phyloP scores from a whole-genome alignment of 345 rosid species.

The Mallotus nudiflorus region DNA sequence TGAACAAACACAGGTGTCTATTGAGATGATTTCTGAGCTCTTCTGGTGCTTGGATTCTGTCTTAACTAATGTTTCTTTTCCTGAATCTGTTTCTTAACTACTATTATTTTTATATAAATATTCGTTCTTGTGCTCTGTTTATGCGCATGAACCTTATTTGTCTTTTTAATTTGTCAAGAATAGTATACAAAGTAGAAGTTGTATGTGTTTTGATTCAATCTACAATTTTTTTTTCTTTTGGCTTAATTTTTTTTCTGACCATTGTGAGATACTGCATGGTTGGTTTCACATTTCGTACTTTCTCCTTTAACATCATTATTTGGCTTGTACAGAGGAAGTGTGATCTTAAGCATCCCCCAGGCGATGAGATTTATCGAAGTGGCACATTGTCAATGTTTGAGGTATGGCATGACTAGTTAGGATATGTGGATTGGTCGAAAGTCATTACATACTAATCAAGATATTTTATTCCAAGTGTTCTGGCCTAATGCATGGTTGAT shows the following conservation, averaged over 20 bases:
- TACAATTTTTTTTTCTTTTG: background rate
- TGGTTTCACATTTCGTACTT: background rate
- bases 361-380: constrained; percentile 96
- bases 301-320: background rate
- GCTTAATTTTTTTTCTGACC: background rate
- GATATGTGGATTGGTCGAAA: background rate
- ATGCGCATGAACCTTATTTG: background rate
- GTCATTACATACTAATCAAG: background rate
- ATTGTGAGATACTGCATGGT: background rate
- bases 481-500: background rate
- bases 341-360: constrained; percentile 98
- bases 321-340: constrained; percentile 66
- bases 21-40: no score
- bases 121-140: background rate
- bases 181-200: background rate
- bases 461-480: background rate
- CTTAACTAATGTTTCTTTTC: background rate
- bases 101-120: background rate
- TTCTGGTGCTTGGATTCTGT: no score
- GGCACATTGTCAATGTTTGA: constrained; percentile 99
- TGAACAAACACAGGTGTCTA: no score
- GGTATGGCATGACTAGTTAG: constrained; percentile 37
- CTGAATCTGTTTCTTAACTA: background rate
- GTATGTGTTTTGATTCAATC: background rate
- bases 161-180: background rate